phyloP scores from a whole-genome alignment of 148 eudicot genomes.

The Chenopodium suecicum region DNA sequence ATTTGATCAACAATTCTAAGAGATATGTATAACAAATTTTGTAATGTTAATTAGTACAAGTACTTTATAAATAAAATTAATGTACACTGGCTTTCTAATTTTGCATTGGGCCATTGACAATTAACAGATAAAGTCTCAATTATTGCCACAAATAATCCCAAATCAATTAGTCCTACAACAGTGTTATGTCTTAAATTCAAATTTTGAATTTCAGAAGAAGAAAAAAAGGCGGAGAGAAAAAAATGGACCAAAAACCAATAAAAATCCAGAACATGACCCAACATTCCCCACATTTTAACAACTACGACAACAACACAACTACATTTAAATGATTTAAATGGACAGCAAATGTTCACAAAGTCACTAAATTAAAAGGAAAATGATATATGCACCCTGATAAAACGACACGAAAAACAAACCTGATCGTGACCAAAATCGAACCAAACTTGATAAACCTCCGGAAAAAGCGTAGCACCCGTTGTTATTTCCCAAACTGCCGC shows the following conservation, averaged over 20 bases:
- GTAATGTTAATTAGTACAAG: too few relatives aligned
- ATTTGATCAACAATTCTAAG: too few relatives aligned
- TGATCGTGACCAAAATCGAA: conserved; percentile 89
- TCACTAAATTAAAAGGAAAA: neutral
- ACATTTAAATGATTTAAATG: neutral
- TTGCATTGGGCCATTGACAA: neutral
- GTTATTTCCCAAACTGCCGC: conserved; percentile 84
- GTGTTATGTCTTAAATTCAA: neutral
- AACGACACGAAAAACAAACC: conserved; percentile 32
- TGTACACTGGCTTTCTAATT: too few relatives aligned
- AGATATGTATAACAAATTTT: too few relatives aligned
- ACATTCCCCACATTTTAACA: neutral
- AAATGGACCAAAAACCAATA: neutral
- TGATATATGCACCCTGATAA: neutral
- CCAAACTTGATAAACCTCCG: conserved; percentile 77
- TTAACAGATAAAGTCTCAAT: neutral
- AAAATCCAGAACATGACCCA: neutral
- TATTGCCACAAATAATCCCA: neutral
- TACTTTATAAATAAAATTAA: too few relatives aligned
- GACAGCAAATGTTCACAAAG: neutral
- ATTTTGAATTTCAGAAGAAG: conserved; percentile 7
- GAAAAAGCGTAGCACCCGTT: conserved; percentile 58
- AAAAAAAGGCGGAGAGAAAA: neutral
- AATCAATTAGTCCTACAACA: neutral
- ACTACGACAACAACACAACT: neutral